Percentiles rank a stretch among this genome's conserved stretches.
Conservation (phyloP, 1,284 basidiomycete species). For the Tausonia pullulans region DNA sequence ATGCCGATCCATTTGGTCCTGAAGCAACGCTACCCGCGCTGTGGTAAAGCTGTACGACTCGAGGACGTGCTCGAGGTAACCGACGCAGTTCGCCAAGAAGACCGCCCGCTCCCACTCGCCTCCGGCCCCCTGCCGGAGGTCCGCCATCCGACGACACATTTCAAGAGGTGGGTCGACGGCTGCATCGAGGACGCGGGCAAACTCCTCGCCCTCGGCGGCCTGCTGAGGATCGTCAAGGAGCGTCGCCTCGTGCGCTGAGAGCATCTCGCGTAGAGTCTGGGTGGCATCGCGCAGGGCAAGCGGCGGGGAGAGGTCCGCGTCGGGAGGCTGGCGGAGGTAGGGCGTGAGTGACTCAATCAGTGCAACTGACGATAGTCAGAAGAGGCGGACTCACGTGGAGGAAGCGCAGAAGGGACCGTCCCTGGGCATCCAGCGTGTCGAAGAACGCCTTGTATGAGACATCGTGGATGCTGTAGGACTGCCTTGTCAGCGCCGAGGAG, state of each 20-base stretch:
- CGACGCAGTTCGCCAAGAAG: constrained; percentile 73
- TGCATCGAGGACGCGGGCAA: constrained; percentile 60
- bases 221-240: constrained; percentile 40
- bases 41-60: constrained; percentile 62
- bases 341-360: background rate
- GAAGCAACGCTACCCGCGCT: constrained; percentile 49
- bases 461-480: constrained; percentile 53
- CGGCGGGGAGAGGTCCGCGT: constrained; percentile 64
- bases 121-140: constrained; percentile 43
- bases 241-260: constrained; percentile 74
- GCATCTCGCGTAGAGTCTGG: constrained; percentile 74
- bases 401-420: constrained; percentile 57
- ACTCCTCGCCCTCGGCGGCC: constrained; percentile 40
- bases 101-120: constrained; percentile 62
- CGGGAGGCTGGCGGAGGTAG: constrained; percentile 48
- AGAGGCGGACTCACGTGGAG: constrained; percentile 49
- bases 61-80: constrained; percentile 63
- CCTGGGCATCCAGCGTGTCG: constrained; percentile 70
- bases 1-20: constrained; percentile 50
- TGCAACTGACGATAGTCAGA: too few species aligned
- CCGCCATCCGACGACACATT: constrained; percentile 57
- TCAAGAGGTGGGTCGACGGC: constrained; percentile 72
- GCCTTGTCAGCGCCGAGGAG: too few species aligned
- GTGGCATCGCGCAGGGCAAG: constrained; percentile 64
- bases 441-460: constrained; percentile 72